Evolutionary conservation across 441 rosid species (phyloP).

Genomic region (Melastoma candidum): DNA sequence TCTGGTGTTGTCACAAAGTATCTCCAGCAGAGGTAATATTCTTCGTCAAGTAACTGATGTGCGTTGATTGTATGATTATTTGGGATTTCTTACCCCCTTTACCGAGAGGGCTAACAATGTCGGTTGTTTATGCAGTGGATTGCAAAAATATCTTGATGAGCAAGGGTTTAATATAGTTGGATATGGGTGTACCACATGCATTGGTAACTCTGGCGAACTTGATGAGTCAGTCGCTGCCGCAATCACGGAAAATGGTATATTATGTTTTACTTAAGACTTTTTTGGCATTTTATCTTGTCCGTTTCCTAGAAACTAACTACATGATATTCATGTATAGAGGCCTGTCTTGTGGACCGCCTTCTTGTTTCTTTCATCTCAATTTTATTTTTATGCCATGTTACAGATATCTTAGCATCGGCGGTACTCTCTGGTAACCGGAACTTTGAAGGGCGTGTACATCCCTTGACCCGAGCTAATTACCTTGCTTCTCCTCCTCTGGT

Average conservation of each 20-base stretch:
- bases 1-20: constrained; percentile 48
- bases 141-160: constrained; percentile 35
- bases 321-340: too few relatives aligned
- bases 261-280: not conserved
- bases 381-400: constrained; percentile 2
- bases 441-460: constrained; percentile 67
- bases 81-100: not conserved
- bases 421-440: constrained; percentile 62
- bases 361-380: not conserved
- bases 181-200: constrained; percentile 60
- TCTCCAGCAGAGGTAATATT: constrained; percentile 33
- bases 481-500: constrained; percentile 68
- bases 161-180: constrained; percentile 54
- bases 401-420: constrained; percentile 54
- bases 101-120: not conserved
- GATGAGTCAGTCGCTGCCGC: constrained; percentile 37
- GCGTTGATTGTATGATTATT: too few relatives aligned
- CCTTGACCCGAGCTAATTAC: constrained; percentile 55
- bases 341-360: too few relatives aligned
- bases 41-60: too few relatives aligned
- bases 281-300: not conserved
- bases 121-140: constrained; percentile 32
- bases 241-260: constrained; percentile 36
- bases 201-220: constrained; percentile 50
- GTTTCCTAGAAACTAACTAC: too few relatives aligned